Evolutionary conservation across 1,284 basidiomycete species (phyloP).

Genomic region (Dichomitus squalens): DNA sequence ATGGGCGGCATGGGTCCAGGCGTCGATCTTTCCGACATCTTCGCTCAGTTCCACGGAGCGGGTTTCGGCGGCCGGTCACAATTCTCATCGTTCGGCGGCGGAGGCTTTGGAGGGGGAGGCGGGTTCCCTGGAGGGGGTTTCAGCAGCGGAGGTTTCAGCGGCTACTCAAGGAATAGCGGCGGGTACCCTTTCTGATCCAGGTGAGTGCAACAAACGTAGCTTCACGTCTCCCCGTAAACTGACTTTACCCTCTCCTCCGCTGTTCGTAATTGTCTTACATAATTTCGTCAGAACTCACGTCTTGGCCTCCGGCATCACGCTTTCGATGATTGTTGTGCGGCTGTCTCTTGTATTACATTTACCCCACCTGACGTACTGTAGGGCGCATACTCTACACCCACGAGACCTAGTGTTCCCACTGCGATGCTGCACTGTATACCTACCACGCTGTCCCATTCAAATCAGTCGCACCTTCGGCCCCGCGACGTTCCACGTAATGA

Average conservation of each 20-base stretch:
- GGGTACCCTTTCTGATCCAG: neutral
- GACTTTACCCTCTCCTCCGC: neutral
- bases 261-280: neutral
- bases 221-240: neutral
- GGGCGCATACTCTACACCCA: slow-evolving; percentile 13
- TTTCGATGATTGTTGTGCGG: slow-evolving; percentile 1
- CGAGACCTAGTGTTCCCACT: slow-evolving; percentile 1
- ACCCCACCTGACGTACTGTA: slow-evolving; percentile 14
- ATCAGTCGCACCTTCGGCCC: neutral
- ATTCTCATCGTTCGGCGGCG: slow-evolving; percentile 23
- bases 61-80: slow-evolving; percentile 22
- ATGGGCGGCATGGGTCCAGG: slow-evolving; percentile 41
- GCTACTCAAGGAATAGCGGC: neutral
- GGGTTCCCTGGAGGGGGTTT: slow-evolving; percentile 6
- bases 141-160: slow-evolving; percentile 1
- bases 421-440: slow-evolving; percentile 5
- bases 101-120: slow-evolving; percentile 16
- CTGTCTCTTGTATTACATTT: neutral
- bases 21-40: slow-evolving; percentile 62
- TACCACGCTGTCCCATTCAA: neutral
- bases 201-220: neutral
- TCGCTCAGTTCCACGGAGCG: slow-evolving; percentile 57
- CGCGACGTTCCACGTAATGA: too few relatives aligned
- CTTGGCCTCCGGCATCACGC: neutral
- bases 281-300: neutral